A percentile compares a stretch with the other conserved stretches of the same genome.
Evolutionary conservation across 2,329 filamentous ascomycete genomes (phyloP).

Genomic region (Cladosporium sp.): DNA sequence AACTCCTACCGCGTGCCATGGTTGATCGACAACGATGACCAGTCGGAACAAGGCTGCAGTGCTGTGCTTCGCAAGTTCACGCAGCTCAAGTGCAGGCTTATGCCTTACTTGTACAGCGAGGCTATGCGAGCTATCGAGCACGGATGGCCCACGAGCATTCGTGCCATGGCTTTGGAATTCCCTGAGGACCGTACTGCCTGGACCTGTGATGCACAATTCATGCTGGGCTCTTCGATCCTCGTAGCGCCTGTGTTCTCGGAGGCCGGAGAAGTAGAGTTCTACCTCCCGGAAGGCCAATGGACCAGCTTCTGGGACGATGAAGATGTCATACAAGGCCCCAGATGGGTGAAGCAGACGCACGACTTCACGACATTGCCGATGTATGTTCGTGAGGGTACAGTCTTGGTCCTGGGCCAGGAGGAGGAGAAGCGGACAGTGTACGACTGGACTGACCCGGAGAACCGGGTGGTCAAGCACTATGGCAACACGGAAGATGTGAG

Average conservation of each 20-base stretch:
- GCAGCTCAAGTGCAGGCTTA: conserved; percentile 57
- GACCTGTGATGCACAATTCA: conserved; percentile 70
- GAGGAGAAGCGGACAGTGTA: conserved; percentile 41
- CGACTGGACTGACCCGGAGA: conserved; percentile 41
- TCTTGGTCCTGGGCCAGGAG: conserved; percentile 44
- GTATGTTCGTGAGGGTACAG: conserved; percentile 44
- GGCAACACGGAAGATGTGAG: conserved; percentile 40
- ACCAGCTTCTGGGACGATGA: conserved; percentile 52
- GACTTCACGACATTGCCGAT: conserved; percentile 45
- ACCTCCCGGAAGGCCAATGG: conserved; percentile 58
- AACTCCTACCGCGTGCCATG: conserved; percentile 74
- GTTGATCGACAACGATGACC: conserved; percentile 66
- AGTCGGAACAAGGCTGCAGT: conserved; percentile 50
- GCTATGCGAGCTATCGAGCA: conserved; percentile 53
- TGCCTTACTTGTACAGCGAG: conserved; percentile 60
- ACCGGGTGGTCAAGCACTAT: conserved; percentile 44
- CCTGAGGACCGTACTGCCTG: conserved; percentile 69
- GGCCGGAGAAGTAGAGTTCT: conserved; percentile 66
- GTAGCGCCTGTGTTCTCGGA: conserved; percentile 67
- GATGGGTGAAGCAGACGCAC: conserved; percentile 48
- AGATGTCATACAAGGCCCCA: conserved; percentile 42
- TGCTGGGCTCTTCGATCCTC: conserved; percentile 67
- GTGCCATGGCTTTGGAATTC: conserved; percentile 70
- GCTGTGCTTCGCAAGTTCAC: conserved; percentile 59
- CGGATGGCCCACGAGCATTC: conserved; percentile 62